phyloP scores from a whole-genome alignment of 371 early-diverging fungal genomes.

The Mortierella sp. region DNA sequence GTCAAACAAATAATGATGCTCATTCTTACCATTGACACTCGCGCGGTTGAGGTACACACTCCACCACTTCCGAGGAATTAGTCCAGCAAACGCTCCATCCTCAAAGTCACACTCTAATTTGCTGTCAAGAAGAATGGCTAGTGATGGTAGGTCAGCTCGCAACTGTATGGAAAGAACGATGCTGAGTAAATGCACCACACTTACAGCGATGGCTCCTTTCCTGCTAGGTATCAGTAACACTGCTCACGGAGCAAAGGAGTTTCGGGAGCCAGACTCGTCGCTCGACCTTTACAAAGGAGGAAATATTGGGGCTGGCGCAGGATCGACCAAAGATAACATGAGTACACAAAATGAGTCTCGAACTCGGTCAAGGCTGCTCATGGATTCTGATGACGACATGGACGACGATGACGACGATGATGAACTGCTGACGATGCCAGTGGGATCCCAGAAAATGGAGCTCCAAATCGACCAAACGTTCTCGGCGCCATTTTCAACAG shows the following conservation, averaged over 20 bases:
- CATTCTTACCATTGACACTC: no score
- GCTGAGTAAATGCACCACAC: background rate
- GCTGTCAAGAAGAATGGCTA: background rate
- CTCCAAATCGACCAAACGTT: constrained; percentile 34
- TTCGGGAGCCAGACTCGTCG: constrained; percentile 10
- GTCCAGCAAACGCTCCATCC: background rate
- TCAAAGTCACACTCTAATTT: background rate
- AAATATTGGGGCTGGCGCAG: background rate
- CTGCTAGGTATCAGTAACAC: background rate
- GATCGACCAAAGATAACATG: background rate
- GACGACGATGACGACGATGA: constrained; percentile 47
- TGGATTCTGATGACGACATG: constrained; percentile 54
- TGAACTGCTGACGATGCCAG: constrained; percentile 29
- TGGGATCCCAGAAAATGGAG: constrained; percentile 27
- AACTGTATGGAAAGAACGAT: background rate
- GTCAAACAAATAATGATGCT: no score
- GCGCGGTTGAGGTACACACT: no score
- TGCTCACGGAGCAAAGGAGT: background rate
- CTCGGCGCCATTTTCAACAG: background rate
- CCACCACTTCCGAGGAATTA: background rate
- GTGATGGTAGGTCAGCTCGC: background rate
- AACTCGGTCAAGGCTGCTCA: constrained; percentile 20
- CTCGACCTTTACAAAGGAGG: background rate
- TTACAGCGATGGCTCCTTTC: background rate
- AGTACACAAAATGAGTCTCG: constrained; percentile 3